Conservation (phyloP, 2,329 filamentous ascomycete species). For the Neoscytalidium dimidiatum region DNA sequence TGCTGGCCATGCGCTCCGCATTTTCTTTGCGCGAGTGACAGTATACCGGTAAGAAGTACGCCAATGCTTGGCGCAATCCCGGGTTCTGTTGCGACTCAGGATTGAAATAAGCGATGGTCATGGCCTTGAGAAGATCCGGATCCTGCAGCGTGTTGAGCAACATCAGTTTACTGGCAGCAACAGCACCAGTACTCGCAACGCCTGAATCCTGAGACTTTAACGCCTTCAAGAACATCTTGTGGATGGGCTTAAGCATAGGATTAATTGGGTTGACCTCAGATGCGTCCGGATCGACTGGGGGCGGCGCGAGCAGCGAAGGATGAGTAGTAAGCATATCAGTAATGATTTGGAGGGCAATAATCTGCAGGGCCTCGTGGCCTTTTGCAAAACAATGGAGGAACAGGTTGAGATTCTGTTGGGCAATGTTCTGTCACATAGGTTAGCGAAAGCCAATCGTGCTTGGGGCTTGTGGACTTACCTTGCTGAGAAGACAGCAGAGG, state of each 20-base stretch:
- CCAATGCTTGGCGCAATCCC: conserved; percentile 79
- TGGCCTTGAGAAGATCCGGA: conserved; percentile 70
- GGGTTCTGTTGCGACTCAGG: conserved; percentile 79
- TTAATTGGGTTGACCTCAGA: conserved; percentile 36
- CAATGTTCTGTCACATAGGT: conserved; percentile 63
- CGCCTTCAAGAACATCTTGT: conserved; percentile 84
- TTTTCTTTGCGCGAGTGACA: conserved; percentile 84
- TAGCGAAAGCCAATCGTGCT: not conserved
- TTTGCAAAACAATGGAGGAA: conserved; percentile 97
- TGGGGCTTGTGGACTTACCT: conserved; percentile 50
- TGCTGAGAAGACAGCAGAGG: conserved; percentile 86
- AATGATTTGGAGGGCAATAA: conserved; percentile 86
- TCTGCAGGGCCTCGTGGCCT: conserved; percentile 85
- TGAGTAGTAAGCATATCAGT: conserved; percentile 92
- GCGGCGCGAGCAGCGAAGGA: conserved; percentile 69
- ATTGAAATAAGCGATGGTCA: conserved; percentile 87
- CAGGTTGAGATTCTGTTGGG: conserved; percentile 85
- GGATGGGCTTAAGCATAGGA: conserved; percentile 60
- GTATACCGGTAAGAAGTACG: conserved; percentile 94
- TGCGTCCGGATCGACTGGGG: conserved; percentile 32
- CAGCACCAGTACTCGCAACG: conserved; percentile 78
- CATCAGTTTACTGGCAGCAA: conserved; percentile 82
- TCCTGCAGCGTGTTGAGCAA: conserved; percentile 70
- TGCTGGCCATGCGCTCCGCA: conserved; percentile 74
- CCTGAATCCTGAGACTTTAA: conserved; percentile 60